Base-by-base conservation (phyloP, 1,284 basidiomycete species). In the Sporisorium iseilematis-ciliati region DNA sequence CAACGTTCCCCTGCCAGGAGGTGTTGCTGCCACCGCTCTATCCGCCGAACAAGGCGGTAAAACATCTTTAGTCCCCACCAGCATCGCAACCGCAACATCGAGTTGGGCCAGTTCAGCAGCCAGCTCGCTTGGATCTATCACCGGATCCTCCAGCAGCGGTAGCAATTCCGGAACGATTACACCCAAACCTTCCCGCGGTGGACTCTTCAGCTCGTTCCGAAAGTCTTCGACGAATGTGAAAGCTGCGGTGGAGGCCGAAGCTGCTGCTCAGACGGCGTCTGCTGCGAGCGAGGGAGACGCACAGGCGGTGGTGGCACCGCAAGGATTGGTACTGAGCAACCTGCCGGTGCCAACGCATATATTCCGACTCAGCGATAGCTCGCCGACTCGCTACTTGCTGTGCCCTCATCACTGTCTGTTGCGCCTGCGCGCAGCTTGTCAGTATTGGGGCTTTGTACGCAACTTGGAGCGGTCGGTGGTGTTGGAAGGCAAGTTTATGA, bases 291-390 rank as follows among this genome's bases (percentile, higher is more conserved):
- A 63, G 21, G 33, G 38, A 6, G 62, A 63, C 14, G 53, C 54
- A 14, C 43, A 58, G 18, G 57, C 40, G 5, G 18, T 21, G 11
- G 35, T 41, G 21, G 25, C 65, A 10, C 4, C 40, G 7, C 62
- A 60, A 4, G 21, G 45, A 6, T 5, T 62, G 6, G 43, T 61
- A 3, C 49, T 48, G 25, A 25, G 57, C 12, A 38, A 63, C 6
- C 56, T 82, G 12, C 79, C 79, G 0, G 78, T 85, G 1, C 83
- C 83, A 1, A 83, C 83, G 7, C 83, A 85, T 57, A 83, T 82
- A 58, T 85, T 85, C 74, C 75, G 83, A 6, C 43, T 85, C 21
- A 77, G 70, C 48, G 83, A 84, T 20, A 62, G 75, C 3, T 69
- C 78, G 7, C 63, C 75, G 0, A 77, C 62, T 11, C 77, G 82